Conservation (phyloP, 116 monocot genomes). For the Dioscorea cayenensis region DNA sequence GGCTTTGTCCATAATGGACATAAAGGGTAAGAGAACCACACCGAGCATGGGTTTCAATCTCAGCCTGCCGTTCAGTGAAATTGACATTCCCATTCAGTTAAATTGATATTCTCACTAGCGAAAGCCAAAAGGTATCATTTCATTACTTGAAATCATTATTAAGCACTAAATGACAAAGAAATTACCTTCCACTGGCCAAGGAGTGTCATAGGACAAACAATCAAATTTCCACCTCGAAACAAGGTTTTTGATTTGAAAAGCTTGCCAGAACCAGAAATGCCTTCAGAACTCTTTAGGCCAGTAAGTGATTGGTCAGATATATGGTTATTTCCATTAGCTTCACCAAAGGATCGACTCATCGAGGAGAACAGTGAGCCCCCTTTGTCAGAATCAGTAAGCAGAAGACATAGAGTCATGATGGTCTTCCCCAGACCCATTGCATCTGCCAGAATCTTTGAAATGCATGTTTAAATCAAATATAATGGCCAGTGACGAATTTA, state of each 20-base stretch:
- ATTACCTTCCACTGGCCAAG: conserved; percentile 98
- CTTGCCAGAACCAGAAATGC: conserved; percentile 39
- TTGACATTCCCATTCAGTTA: neutral
- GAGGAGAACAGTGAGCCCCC: conserved; percentile 29
- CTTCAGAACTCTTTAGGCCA: conserved; percentile 27
- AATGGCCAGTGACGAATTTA: neutral
- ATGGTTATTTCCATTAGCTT: conserved; percentile 12
- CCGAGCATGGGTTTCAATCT: conserved; percentile 70
- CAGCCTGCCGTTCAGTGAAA: conserved; percentile 40
- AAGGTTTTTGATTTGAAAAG: conserved; percentile 37
- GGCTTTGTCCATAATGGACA: conserved; percentile 94
- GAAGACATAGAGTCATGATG: conserved; percentile 91
- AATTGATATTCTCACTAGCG: neutral
- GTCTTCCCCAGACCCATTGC: conserved; percentile 99
- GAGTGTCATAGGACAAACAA: conserved; percentile 95
- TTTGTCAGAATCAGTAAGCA: conserved; percentile 58
- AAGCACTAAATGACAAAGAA: neutral
- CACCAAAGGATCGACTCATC: conserved; percentile 19
- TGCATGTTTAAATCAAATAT: conserved; percentile 14
- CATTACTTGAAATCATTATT: neutral
- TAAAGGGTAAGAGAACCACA: conserved; percentile 60
- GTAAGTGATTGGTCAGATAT: conserved; percentile 17
- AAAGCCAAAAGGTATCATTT: neutral
- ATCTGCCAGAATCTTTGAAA: conserved; percentile 90
- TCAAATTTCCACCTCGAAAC: conserved; percentile 71